These are phyloP conservation scores for Mrakia frigida DNA, from an alignment of 768 basidiomycete genomes.

Conservation along the genomic window DNA sequence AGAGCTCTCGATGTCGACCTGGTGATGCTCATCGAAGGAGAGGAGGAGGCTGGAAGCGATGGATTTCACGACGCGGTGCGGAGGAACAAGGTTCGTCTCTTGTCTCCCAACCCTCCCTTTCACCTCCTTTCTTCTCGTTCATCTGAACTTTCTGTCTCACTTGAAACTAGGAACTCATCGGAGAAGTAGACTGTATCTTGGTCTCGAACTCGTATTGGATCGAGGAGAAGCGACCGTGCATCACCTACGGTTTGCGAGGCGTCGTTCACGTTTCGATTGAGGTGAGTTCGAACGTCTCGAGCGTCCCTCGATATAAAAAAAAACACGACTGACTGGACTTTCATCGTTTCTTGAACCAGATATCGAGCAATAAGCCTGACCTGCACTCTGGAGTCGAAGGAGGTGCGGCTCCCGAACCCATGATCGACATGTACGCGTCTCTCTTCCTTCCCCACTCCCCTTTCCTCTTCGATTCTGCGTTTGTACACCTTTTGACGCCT, in stretches of 20 bases:
- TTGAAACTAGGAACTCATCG: conserved; percentile 65
- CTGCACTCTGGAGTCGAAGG: conserved; percentile 93
- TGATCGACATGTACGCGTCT: conserved; percentile 73
- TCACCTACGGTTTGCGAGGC: conserved; percentile 90
- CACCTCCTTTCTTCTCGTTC: background rate
- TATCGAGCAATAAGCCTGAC: conserved; percentile 68
- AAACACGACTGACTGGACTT: background rate
- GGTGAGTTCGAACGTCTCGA: too few relatives aligned
- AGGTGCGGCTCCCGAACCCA: conserved; percentile 78
- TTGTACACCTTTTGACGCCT: too few relatives aligned
- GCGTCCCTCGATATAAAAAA: too few relatives aligned
- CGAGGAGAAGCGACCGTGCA: conserved; percentile 80
- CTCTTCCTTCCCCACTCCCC: background rate
- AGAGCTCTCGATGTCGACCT: conserved; percentile 78
- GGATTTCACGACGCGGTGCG: conserved; percentile 76
- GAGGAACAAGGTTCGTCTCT: conserved; percentile 60
- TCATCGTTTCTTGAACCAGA: conserved; percentile 47
- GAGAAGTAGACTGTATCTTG: conserved; percentile 79
- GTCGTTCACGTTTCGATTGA: conserved; percentile 82
- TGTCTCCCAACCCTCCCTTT: conserved; percentile 8
- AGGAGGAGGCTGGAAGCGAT: conserved; percentile 88
- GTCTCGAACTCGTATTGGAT: conserved; percentile 90
- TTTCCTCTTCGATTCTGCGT: background rate
- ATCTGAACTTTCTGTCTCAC: background rate
- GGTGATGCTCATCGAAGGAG: conserved; percentile 88